Evolutionary conservation across 129 eudicot genomes (phyloP).

Genomic region (Solidago caesia): DNA sequence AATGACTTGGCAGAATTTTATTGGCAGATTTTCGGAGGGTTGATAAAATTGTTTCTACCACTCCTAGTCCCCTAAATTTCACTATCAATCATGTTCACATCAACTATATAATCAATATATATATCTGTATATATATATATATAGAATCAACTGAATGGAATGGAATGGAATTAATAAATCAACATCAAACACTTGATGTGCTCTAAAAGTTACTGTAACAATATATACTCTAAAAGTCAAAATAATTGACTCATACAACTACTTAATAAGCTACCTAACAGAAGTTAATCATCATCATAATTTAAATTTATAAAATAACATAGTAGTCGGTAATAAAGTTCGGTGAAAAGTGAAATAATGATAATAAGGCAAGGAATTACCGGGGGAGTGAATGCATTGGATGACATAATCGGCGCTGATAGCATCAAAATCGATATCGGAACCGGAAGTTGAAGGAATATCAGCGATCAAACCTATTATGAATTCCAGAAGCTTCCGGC

Average conservation of each 20-base stretch:
- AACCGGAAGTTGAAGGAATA: conserved; percentile 45
- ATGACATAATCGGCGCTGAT: conserved; percentile 73
- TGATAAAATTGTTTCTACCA: too few species aligned
- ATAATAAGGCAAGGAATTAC: conserved; percentile 21
- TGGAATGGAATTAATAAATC: neutral
- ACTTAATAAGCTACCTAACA: conserved; percentile 2
- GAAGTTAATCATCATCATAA: neutral
- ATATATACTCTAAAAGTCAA: neutral
- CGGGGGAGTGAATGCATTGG: conserved; percentile 58
- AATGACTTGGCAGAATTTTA: too few species aligned
- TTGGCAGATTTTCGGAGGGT: too few species aligned
- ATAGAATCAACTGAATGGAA: neutral
- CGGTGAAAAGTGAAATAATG: neutral
- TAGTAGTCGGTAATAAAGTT: neutral
- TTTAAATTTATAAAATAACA: neutral
- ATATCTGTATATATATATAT: too few species aligned
- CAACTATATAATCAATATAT: too few species aligned
- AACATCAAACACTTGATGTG: conserved; percentile 10
- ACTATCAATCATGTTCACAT: neutral
- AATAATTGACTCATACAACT: conserved; percentile 11
- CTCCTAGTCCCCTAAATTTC: neutral
- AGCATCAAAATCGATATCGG: conserved; percentile 53
- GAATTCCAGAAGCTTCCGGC: conserved; percentile 76
- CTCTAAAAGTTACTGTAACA: neutral
- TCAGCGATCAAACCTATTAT: conserved; percentile 53